Evolutionary conservation across 257 asterid genomes (phyloP), one percentile per base, ranked within the genome.

Genomic region (Nyctanthes arbortristis): DNA sequence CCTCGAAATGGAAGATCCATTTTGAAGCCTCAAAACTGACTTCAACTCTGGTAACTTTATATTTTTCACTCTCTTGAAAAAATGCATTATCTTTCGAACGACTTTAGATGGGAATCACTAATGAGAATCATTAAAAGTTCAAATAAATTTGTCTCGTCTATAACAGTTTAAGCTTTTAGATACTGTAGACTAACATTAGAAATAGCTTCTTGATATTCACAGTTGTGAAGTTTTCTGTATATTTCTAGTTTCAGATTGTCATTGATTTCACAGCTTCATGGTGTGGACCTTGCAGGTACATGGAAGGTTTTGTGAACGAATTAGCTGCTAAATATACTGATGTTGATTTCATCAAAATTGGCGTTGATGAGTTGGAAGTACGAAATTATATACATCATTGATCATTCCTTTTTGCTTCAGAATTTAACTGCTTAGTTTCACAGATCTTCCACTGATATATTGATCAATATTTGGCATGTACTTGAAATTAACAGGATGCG

Each of bases 341-440:
- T 16, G 86, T 87, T 4, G 93, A 87, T 73, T 88, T 91, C 79
- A 70, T 87, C 85, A 89, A 81, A 89, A 87, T 91, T 64, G 93
- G 89, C 70, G 88, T 84, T 1, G 95, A 87, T 61, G 89, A 87
- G 78, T 29, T 89, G 56, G 32, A 57, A 16, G 97, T 91, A 80
- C 20, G 89, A 58, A 11, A 7, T 22, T 3, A n/a, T n/a, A n/a
- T n/a, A n/a, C n/a, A n/a, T n/a, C n/a, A n/a, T 45, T n/a, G n/a
- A n/a, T n/a, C n/a, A n/a, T 45, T 45, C 24, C 0, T 45, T 45
- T 18, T 5, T 0, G 2, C 7, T 73, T 35, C 6, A 28, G 12
- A 11, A 30, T 29, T 66, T n/a, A 11, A 5, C 25, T 1, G n/a
- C n/a, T n/a, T n/a, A n/a, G 0, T 54, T 52, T 14, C 3, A 7